These are phyloP conservation scores for Zygnema cylindricum DNA, from an alignment of 139 green algal genomes.

Conservation along the genomic window DNA sequence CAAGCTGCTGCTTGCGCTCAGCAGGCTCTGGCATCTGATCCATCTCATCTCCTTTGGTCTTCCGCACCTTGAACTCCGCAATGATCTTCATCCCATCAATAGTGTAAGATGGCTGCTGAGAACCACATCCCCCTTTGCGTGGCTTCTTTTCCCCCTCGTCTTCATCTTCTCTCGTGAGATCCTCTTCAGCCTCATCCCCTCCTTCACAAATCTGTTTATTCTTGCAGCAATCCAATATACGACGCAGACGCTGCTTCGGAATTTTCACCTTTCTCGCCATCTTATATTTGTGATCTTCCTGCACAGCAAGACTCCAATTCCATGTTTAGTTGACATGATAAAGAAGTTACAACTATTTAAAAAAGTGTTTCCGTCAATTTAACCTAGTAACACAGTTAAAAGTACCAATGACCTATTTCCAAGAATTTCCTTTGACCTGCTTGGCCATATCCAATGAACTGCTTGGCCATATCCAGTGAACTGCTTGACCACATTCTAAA, in stretches of 20 bases:
- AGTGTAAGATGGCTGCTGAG: constrained; percentile 85
- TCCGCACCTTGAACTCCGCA: constrained; percentile 87
- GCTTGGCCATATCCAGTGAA: too few species aligned
- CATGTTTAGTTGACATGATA: too few species aligned
- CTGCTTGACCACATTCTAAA: too few species aligned
- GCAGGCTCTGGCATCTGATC: constrained; percentile 62
- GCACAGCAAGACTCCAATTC: not conserved
- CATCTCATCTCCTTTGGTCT: constrained; percentile 70
- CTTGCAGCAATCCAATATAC: constrained; percentile 62
- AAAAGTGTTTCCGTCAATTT: too few species aligned
- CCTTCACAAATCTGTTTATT: constrained; percentile 58
- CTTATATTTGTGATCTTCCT: constrained; percentile 72
- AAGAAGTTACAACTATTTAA: too few species aligned
- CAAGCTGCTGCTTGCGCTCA: constrained; percentile 79
- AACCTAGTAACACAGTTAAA: too few species aligned
- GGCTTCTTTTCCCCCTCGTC: constrained; percentile 45
- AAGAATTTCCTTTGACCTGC: too few species aligned
- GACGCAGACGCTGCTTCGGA: constrained; percentile 70
- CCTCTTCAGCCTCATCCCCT: constrained; percentile 33
- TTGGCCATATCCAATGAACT: too few species aligned
- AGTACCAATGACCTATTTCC: too few species aligned
- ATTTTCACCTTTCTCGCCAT: constrained; percentile 71
- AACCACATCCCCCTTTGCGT: constrained; percentile 67
- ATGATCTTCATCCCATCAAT: constrained; percentile 87
- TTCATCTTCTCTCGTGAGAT: constrained; percentile 21